Percentiles rank a stretch among this genome's conserved stretches.
Conservation (phyloP, 2,329 filamentous ascomycete species). For the Colletotrichum cuscutae region DNA sequence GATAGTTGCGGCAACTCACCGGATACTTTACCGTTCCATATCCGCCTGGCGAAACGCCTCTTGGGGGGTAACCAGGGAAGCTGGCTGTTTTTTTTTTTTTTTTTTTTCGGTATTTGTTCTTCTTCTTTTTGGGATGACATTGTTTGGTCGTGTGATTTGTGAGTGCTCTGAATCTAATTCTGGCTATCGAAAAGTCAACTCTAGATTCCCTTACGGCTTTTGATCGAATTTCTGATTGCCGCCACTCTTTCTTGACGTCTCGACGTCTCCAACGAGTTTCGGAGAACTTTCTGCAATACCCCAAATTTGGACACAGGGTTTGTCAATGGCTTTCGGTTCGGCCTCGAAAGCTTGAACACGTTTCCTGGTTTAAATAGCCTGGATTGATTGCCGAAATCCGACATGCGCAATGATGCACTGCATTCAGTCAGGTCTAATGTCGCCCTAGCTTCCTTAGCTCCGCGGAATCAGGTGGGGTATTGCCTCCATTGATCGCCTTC, state of each 20-base stretch:
- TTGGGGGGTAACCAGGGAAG: not conserved
- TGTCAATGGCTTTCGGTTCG: not conserved
- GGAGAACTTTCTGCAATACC: not conserved
- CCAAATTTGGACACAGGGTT: not conserved
- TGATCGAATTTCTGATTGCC: not conserved
- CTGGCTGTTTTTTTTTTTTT: not conserved
- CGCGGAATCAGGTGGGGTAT: too few species aligned
- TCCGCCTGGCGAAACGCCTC: not conserved
- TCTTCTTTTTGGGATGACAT: not conserved
- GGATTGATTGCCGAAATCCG: not conserved
- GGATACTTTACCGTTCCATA: not conserved
- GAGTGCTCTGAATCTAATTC: not conserved
- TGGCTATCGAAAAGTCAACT: not conserved
- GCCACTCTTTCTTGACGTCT: not conserved
- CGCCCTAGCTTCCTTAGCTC: too few species aligned
- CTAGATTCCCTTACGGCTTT: not conserved
- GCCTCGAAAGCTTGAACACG: not conserved
- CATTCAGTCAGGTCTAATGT: not conserved
- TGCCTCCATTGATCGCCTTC: too few species aligned
- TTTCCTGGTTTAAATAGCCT: not conserved
- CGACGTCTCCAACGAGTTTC: not conserved
- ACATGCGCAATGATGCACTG: not conserved
- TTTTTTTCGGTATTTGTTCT: too few species aligned
- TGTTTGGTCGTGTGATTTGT: not conserved
- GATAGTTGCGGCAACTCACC: conserved; percentile 11